These are phyloP conservation scores for Cyclotella choctawhatcheeana DNA, from an alignment of 108 stramenopile species.

Conservation along the genomic window DNA sequence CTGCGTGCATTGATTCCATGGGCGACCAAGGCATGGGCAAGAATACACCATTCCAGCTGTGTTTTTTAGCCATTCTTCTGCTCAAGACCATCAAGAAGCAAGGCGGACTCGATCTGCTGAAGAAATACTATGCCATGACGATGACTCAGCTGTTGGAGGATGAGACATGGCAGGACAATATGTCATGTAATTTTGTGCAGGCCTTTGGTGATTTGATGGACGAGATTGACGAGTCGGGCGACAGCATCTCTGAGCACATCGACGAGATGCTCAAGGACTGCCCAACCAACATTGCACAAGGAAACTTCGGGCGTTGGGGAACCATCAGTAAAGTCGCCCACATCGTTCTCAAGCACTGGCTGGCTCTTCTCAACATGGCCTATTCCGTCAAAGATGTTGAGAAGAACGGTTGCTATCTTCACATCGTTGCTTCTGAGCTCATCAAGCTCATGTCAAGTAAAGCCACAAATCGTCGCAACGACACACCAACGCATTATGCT, in stretches of 20 bases:
- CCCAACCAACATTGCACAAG: neutral
- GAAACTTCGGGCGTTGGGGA: constrained; percentile 1
- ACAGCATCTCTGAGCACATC: neutral
- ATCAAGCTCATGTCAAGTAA: constrained; percentile 4
- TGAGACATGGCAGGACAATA: neutral
- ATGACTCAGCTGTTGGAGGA: neutral
- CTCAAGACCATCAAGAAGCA: neutral
- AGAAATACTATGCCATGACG: neutral
- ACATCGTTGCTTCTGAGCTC: neutral
- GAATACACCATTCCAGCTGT: constrained; percentile 10
- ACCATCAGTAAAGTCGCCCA: neutral
- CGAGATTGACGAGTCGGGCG: neutral
- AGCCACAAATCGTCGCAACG: neutral
- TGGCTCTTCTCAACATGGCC: neutral
- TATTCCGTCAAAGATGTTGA: constrained; percentile 2
- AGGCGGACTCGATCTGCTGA: neutral
- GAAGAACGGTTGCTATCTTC: neutral
- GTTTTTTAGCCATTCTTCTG: neutral
- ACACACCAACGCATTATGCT: neutral
- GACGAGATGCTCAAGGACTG: neutral
- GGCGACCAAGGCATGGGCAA: constrained; percentile 7
- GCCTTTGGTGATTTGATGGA: neutral
- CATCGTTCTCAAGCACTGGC: neutral
- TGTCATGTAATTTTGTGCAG: neutral
- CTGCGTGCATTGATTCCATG: constrained; percentile 2